Conservation (phyloP, 2,329 filamentous ascomycete genomes). For the Fusarium chaquense region DNA sequence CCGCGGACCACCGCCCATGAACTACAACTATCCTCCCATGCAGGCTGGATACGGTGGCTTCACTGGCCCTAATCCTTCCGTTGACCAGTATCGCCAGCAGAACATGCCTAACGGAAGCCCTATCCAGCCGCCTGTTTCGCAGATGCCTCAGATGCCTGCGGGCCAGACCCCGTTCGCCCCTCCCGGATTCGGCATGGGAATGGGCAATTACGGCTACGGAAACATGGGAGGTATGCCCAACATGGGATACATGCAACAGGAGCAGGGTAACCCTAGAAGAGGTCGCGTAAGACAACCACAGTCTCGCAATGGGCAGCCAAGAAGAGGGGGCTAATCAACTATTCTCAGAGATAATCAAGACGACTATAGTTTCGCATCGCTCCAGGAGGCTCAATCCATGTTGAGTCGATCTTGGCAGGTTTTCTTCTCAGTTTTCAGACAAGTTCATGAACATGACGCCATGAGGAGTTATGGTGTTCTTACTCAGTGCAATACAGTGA, state of each 20-base stretch:
- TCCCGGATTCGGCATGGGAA: slow-evolving; percentile 63
- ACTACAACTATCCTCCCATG: slow-evolving; percentile 68
- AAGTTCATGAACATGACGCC: slow-evolving; percentile 39
- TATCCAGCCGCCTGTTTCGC: slow-evolving; percentile 61
- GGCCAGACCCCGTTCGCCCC: slow-evolving; percentile 61
- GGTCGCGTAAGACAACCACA: slow-evolving; percentile 64
- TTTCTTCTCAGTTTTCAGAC: slow-evolving; percentile 37
- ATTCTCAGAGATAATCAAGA: slow-evolving; percentile 47
- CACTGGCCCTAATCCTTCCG: slow-evolving; percentile 59
- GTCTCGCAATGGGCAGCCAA: slow-evolving; percentile 26
- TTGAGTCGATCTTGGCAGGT: slow-evolving; percentile 38
- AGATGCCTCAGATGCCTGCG: slow-evolving; percentile 58
- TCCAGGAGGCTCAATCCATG: slow-evolving; percentile 23
- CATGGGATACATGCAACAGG: slow-evolving; percentile 65
- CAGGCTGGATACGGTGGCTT: slow-evolving; percentile 68
- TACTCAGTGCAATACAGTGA: slow-evolving; percentile 34
- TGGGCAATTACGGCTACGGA: slow-evolving; percentile 60
- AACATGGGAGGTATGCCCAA: slow-evolving; percentile 61
- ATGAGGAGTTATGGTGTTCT: slow-evolving; percentile 43
- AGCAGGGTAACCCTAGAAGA: slow-evolving; percentile 67
- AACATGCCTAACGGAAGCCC: slow-evolving; percentile 64
- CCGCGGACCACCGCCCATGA: slow-evolving; percentile 65
- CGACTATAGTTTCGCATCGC: slow-evolving; percentile 20
- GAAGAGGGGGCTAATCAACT: slow-evolving; percentile 43
- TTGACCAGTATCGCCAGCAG: slow-evolving; percentile 69